Conservation (phyloP, 139 green algal genomes). For the Micractinium conductrix region DNA sequence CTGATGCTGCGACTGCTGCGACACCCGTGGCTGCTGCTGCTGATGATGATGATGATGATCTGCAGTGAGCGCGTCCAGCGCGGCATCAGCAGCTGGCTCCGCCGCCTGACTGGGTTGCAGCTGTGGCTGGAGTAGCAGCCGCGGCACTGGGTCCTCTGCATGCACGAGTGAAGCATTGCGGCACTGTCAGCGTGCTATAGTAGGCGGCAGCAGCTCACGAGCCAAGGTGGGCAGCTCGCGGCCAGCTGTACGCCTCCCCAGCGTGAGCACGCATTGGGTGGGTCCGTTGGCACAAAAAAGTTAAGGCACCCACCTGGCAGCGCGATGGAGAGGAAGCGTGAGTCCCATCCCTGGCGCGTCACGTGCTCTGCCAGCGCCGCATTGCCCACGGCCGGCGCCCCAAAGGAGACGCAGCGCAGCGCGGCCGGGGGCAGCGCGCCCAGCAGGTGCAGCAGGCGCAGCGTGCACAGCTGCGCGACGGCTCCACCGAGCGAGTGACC, state of each 20-base stretch:
- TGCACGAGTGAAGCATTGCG: not conserved
- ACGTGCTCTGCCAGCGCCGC: slow-evolving; percentile 5
- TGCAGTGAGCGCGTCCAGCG: not conserved
- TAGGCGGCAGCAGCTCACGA: too few species aligned
- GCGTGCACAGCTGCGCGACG: slow-evolving; percentile 40
- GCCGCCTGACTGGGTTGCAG: not conserved
- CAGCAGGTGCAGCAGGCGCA: slow-evolving; percentile 32
- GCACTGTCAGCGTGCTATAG: too few species aligned
- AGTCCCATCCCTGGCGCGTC: not conserved
- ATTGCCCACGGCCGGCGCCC: slow-evolving; percentile 26
- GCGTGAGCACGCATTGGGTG: too few species aligned
- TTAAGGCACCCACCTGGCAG: slow-evolving; percentile 17
- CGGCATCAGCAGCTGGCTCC: not conserved
- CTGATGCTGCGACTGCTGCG: not conserved
- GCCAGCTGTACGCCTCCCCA: too few species aligned
- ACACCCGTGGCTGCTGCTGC: not conserved
- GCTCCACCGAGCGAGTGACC: slow-evolving; percentile 35
- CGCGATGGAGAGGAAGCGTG: slow-evolving; percentile 4
- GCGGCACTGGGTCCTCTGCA: slow-evolving; percentile 15
- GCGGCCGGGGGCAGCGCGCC: not conserved
- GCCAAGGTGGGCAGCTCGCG: too few species aligned
- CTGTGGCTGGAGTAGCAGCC: not conserved
- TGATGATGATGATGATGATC: not conserved
- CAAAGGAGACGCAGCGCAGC: slow-evolving; percentile 37
- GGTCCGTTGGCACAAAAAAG: too few species aligned